Conservation (phyloP, 345 rosid species). For the Corchorus capsularis region DNA sequence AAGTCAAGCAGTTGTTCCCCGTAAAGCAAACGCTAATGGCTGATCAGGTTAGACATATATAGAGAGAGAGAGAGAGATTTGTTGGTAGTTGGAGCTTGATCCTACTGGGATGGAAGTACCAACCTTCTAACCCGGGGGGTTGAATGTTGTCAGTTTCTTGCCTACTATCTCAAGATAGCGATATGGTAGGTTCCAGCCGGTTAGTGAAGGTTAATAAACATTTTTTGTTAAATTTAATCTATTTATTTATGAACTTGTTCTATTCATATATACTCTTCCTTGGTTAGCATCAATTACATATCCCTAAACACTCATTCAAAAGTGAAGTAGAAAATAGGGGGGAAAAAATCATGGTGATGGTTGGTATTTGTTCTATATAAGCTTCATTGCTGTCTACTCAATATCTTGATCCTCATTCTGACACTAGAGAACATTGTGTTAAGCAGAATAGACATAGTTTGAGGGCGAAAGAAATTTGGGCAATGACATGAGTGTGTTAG, state of each 20-base stretch:
- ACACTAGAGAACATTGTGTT: not conserved
- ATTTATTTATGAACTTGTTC: conserved; percentile 11
- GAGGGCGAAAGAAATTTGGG: not conserved
- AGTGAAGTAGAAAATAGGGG: not conserved
- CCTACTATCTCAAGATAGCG: not conserved
- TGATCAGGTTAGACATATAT: conserved; percentile 29
- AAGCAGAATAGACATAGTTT: not conserved
- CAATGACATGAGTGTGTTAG: too few relatives aligned
- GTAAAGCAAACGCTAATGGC: not conserved
- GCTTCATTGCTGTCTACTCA: not conserved
- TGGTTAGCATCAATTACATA: not conserved
- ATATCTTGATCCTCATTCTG: not conserved
- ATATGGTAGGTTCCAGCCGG: not conserved
- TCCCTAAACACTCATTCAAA: not conserved
- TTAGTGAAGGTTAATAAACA: conserved; percentile 13
- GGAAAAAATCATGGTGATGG: not conserved
- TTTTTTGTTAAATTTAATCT: conserved; percentile 10
- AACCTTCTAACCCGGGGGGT: not conserved
- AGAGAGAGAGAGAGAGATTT: not conserved
- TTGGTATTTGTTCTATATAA: not conserved
- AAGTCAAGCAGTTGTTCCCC: not conserved
- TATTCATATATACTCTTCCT: not conserved
- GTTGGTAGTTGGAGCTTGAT: conserved; percentile 3
- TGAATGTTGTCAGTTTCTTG: conserved; percentile 1
- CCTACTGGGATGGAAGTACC: not conserved